phyloP scores from a whole-genome alignment of 106 monocot genomes.

The Allium cepa region DNA sequence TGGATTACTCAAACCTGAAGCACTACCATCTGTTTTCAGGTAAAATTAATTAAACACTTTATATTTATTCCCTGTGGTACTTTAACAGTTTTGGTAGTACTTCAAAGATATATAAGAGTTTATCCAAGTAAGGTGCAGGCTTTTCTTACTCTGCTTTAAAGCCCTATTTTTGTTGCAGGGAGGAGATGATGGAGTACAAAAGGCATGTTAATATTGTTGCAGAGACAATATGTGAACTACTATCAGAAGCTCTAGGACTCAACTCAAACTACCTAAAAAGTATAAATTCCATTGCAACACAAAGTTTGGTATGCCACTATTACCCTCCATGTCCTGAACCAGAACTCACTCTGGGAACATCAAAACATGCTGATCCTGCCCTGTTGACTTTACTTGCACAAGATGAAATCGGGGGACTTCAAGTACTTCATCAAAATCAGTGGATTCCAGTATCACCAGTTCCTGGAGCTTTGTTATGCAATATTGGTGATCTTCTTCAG shows the following conservation, averaged over 20 bases:
- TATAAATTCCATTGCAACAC: constrained; percentile 34
- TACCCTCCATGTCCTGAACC: constrained; percentile 82
- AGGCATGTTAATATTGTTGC: background rate
- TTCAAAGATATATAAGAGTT: too few species aligned
- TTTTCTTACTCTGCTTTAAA: too few species aligned
- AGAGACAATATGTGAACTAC: background rate
- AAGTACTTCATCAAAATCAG: constrained; percentile 33
- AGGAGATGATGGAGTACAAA: constrained; percentile 7
- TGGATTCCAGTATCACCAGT: constrained; percentile 49
- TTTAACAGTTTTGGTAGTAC: too few species aligned
- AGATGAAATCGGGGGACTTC: constrained; percentile 60
- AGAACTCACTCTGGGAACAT: constrained; percentile 46
- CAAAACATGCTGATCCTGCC: constrained; percentile 45
- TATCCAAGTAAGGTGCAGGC: too few species aligned
- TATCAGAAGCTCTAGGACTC: constrained; percentile 26
- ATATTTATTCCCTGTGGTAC: background rate
- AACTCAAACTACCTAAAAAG: constrained; percentile 25
- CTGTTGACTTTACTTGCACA: constrained; percentile 71
- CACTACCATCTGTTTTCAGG: constrained; percentile 10
- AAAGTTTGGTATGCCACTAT: constrained; percentile 33
- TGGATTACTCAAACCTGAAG: constrained; percentile 2
- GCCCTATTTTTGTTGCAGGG: background rate
- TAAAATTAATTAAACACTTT: background rate
- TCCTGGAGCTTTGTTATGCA: constrained; percentile 48
- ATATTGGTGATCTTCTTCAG: constrained; percentile 77